Base-by-base conservation (phyloP, 2,329 filamentous ascomycete species). In the Botryotinia narcissicola region DNA sequence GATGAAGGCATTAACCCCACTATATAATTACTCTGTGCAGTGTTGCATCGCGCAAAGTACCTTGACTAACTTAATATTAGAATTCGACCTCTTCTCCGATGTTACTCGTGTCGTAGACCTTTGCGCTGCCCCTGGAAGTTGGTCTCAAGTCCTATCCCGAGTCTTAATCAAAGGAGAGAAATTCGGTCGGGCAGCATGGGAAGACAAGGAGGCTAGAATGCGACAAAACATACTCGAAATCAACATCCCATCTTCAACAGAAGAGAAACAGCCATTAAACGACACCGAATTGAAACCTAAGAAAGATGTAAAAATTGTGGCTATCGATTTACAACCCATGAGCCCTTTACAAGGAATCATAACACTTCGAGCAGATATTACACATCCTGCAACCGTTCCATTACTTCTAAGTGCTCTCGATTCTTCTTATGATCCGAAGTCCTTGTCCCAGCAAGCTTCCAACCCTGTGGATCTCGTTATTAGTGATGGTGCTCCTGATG, bases 241-340 rank as follows among this genome's bases (percentile, higher is more conserved):
- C 35, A 29, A 46, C 9, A 25, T 35, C 16, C 60, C 44, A 37
- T 37, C 46, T 18, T 44, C n/a, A 67, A 40, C 81, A 57, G 78
- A 80, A 46, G 77, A 78, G 46, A 74, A 76, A 8, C 77, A 79
- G 8, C 78, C 80, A 12, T 78, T 78, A 32, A 35, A 67, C 40
- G 37, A 67, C 29, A 18, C 51, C 10, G 76, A 82, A 72, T 74
- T 80, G 18, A 76, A 78, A 44, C 87, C 90, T 1, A 84, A 91
- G 66, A 85, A 90, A 71, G 90, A 94, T 78, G 93, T 98, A 80
- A 95, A 96, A 82, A 98, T 99, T 75, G 95, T 99, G 1, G 90
- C 96, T 0, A 97, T 99, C 73, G 96, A 99, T 80, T 85, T 99
- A 51, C 96, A 99, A 82, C 96, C 96, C 57, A 99, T 99, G 88